These are phyloP conservation scores for Multifurca ochricompacta DNA, from an alignment of 768 basidiomycete species.

Conservation along the genomic window DNA sequence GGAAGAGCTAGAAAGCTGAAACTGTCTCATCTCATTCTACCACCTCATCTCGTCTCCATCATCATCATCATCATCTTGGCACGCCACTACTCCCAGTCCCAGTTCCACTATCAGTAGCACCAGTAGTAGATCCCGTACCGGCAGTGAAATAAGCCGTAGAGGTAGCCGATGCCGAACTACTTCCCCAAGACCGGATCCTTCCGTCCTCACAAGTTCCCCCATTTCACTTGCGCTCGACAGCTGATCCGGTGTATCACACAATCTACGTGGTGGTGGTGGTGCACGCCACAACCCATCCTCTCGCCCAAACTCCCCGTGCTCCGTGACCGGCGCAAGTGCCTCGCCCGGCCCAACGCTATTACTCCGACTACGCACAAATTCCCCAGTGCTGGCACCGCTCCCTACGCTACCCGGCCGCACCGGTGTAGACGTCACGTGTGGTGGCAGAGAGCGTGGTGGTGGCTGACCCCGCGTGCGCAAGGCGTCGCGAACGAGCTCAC, in stretches of 20 bases:
- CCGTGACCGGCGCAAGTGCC: slow-evolving; percentile 18
- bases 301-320: slow-evolving; percentile 11
- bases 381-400: not conserved
- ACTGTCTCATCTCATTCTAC: not conserved
- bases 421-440: not conserved
- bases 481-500: slow-evolving; percentile 14
- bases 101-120: not conserved
- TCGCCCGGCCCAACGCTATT: slow-evolving; percentile 15
- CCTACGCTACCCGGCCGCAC: slow-evolving; percentile 2
- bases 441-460: slow-evolving; percentile 1
- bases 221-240: not conserved
- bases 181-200: slow-evolving; percentile 5
- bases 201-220: slow-evolving; percentile 1
- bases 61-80: not conserved
- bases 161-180: not conserved
- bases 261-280: not conserved
- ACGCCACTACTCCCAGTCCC: not conserved
- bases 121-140: not conserved
- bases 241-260: not conserved
- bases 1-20: no score
- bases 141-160: slow-evolving; percentile 2
- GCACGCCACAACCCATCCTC: not conserved
- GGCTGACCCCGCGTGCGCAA: slow-evolving; percentile 1
- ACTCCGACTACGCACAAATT: slow-evolving; percentile 4
- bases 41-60: not conserved